Conservation (phyloP, 139 green algal genomes). For the Nannochloris sp. region DNA sequence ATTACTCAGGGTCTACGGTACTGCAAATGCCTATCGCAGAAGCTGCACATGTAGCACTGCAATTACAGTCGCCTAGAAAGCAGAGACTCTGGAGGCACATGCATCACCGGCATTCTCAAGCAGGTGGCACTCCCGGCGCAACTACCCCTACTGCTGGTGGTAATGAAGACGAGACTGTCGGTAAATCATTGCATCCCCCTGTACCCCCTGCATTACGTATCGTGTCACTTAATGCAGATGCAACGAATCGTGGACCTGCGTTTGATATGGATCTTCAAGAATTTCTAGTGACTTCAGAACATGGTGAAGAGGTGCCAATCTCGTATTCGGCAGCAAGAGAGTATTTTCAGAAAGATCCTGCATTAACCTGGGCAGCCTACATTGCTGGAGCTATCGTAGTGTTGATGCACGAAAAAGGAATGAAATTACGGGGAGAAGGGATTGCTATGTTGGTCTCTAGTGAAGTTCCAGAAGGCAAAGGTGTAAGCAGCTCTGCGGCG, state of each 20-base stretch:
- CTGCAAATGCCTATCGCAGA: conserved; percentile 83
- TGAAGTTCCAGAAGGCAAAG: conserved; percentile 87
- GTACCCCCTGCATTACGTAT: conserved; percentile 29
- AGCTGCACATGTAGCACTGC: conserved; percentile 80
- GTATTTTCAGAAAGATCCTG: conserved; percentile 49
- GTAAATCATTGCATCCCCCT: background rate
- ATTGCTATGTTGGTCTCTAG: conserved; percentile 64
- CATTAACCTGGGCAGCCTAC: conserved; percentile 78
- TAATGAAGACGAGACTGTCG: background rate
- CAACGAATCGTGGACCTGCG: conserved; percentile 41
- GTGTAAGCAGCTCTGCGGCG: conserved; percentile 82
- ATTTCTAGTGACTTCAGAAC: conserved; percentile 53
- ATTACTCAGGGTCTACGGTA: conserved; percentile 88
- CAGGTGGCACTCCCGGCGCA: too few relatives aligned
- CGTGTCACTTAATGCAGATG: conserved; percentile 50
- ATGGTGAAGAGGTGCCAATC: conserved; percentile 32
- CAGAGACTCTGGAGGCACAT: conserved; percentile 1
- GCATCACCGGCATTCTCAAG: background rate
- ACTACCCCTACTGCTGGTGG: too few relatives aligned
- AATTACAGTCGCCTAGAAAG: conserved; percentile 25
- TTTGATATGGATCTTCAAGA: conserved; percentile 63
- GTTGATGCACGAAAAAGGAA: conserved; percentile 59
- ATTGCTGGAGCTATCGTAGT: conserved; percentile 79
- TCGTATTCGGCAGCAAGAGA: conserved; percentile 39
- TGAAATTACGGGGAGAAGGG: conserved; percentile 14